Conservation (phyloP, 208 protist species). For the Wallacemonas sp. region DNA sequence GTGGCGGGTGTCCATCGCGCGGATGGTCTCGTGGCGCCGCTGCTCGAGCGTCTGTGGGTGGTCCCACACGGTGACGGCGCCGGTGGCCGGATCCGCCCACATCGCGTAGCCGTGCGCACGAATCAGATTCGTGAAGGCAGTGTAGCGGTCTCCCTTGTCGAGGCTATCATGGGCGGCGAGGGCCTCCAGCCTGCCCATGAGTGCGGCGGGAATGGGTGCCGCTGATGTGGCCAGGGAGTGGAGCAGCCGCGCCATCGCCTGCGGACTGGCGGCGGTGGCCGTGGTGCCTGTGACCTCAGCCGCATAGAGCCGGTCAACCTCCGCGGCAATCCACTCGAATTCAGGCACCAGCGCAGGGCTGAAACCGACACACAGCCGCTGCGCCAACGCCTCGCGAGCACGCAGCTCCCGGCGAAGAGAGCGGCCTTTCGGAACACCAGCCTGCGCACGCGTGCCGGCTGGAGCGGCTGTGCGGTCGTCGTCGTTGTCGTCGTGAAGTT, state of each 20-base stretch:
- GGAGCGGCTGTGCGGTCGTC: neutral
- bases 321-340: conserved; percentile 3
- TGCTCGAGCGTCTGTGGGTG: neutral
- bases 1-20: neutral
- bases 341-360: neutral
- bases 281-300: neutral
- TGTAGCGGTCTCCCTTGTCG: neutral
- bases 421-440: neutral
- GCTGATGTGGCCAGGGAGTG: neutral
- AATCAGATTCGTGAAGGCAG: neutral
- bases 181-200: neutral
- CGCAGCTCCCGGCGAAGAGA: conserved; percentile 1
- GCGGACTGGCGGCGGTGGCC: too few species aligned
- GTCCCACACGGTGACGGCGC: conserved; percentile 1
- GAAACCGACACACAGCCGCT: conserved; percentile 10
- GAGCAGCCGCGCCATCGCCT: neutral
- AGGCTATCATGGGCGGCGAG: too few species aligned
- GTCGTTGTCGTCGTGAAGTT: neutral
- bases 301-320: neutral
- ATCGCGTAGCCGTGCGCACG: neutral
- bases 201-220: neutral
- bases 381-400: neutral
- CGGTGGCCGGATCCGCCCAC: neutral
- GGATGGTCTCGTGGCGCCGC: neutral
- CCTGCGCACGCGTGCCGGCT: neutral